Conservation (phyloP, 2,329 filamentous ascomycete genomes). For the Aspergillus ochraceus region DNA sequence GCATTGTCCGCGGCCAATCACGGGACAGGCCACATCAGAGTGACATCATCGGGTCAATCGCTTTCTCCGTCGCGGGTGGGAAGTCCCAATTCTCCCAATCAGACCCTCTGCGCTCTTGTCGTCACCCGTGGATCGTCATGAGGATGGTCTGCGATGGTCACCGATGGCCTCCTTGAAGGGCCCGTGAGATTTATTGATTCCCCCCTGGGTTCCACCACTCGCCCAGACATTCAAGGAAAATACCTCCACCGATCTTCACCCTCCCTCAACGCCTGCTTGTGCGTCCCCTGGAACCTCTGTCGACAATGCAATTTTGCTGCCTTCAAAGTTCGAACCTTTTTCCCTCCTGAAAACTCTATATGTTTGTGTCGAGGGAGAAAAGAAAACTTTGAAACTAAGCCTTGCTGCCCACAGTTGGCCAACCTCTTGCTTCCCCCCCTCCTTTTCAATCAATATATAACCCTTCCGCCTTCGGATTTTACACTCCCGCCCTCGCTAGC, state of each 20-base stretch:
- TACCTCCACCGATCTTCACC: conserved; percentile 21
- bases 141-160: conserved; percentile 7
- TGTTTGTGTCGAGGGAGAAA: background rate
- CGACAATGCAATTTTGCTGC: conserved; percentile 23
- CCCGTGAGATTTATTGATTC: conserved; percentile 9
- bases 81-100: conserved; percentile 8
- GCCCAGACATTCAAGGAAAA: conserved; percentile 6
- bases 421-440: background rate
- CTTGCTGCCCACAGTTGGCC: conserved; percentile 4
- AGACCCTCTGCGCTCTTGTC: conserved; percentile 1
- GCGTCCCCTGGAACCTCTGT: conserved; percentile 12
- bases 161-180: background rate
- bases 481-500: background rate
- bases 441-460: background rate
- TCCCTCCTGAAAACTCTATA: conserved; percentile 11
- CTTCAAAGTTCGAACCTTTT: conserved; percentile 9
- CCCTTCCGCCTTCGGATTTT: background rate
- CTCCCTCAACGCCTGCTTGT: conserved; percentile 8
- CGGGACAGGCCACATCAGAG: background rate
- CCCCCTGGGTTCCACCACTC: conserved; percentile 6
- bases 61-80: background rate
- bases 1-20: background rate
- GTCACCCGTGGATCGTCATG: conserved; percentile 18
- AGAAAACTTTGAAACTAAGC: background rate
- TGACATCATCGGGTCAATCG: background rate